phyloP scores from a whole-genome alignment of 1,284 basidiomycete species.

The Apiotrichum akiyoshidainum region DNA sequence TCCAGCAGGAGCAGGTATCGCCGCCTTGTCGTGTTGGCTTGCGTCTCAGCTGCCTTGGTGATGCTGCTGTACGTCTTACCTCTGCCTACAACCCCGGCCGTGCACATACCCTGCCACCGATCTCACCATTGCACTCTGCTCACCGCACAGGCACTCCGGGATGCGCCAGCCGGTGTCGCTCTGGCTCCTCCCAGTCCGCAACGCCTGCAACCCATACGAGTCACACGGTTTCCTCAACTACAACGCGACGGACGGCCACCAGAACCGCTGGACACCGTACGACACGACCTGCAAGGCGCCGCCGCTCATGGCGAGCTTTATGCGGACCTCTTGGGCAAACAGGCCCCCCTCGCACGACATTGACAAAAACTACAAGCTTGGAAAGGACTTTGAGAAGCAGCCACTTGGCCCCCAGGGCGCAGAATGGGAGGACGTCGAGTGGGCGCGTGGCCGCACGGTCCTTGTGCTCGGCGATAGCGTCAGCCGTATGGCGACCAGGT shows the following conservation, averaged over 20 bases:
- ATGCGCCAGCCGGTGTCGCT: no score
- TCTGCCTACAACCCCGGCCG: no score
- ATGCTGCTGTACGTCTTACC: no score
- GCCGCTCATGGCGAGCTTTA: constrained; percentile 9
- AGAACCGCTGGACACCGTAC: constrained; percentile 24
- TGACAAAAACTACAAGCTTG: background rate
- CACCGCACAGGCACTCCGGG: no score
- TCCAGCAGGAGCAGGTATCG: no score
- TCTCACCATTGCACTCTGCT: no score
- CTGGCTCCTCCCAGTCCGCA: background rate
- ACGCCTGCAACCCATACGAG: constrained; percentile 6
- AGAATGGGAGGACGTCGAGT: constrained; percentile 21
- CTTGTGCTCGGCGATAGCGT: constrained; percentile 21
- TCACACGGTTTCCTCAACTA: constrained; percentile 1
- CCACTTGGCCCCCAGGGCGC: constrained; percentile 10
- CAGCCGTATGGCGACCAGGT: constrained; percentile 10
- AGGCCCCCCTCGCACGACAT: background rate
- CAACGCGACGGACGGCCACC: constrained; percentile 7
- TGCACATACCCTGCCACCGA: no score
- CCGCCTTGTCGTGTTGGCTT: no score
- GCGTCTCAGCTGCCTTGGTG: no score
- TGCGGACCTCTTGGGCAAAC: constrained; percentile 10
- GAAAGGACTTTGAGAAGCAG: background rate
- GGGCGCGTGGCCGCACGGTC: constrained; percentile 18
- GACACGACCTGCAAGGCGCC: constrained; percentile 4